Base-by-base conservation (phyloP, 108 stramenopile genomes). In the Pelagomonas calceolata region DNA sequence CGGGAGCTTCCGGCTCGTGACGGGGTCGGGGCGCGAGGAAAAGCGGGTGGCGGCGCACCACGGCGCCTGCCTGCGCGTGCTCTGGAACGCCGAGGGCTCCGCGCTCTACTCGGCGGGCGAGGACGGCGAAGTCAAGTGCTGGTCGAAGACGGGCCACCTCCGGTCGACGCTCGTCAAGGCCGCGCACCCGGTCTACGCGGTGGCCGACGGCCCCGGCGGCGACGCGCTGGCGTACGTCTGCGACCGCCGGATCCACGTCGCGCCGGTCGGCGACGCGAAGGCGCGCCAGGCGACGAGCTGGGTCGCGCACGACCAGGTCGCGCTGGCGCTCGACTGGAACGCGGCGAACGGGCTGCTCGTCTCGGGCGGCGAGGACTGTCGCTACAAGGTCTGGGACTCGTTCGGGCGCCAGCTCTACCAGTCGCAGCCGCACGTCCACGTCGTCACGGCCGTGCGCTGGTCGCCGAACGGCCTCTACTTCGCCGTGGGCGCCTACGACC, bases 121-220 rank as follows among this genome's bases (percentile, higher is more conserved):
- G 73, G 86, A 89, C 71, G 88, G 88, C 17, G 80, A 79, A 32
- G 85, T 89, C 4, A 89, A 89, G 73, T 75, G 86, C 29, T 89
- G 84, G 83, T 76, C 73, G 3, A 75, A 82, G 18, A 66, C 45
- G n/a, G 88, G 88, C 39, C 86, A 86, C 46, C 71, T 89, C 16
- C 82, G 88, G 31, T 73, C 82, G 26, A 81, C 75, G 17, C 63
- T 87, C 65, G 80, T 79, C 63, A 79, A 77, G 45, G 69, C 73
- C 18, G 81, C 76, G 34, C 64, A 36, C 30, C 73, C 84, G 21
- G 67, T 89, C 31, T 86, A 86, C 73, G 79, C 78, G 5, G 31
- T 81, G 4, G 67, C 75, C 32, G 86, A 84, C 85, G 74, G 80
- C 31, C 77, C 85, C 4, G 78, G 79, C 69, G 66, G 79, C 16